A percentile compares a stretch with the other conserved stretches of the same genome.
phyloP scores from a whole-genome alignment of 139 green algal genomes.

The Mesotaenium endlicherianum region DNA sequence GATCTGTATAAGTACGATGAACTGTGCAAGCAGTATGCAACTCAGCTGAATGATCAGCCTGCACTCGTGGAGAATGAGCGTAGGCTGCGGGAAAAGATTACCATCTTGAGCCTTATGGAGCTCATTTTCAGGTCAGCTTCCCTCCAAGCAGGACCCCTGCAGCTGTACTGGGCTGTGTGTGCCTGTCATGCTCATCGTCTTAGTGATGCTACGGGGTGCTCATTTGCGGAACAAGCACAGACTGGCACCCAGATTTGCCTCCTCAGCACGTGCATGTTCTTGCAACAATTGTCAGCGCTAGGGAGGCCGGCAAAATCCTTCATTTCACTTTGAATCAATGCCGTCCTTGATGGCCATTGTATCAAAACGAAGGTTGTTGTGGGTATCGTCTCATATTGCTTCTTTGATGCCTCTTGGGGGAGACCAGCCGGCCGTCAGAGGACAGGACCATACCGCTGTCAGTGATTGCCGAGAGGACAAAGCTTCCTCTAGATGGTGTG shows the following conservation, averaged over 20 bases:
- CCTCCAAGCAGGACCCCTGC: too few species aligned
- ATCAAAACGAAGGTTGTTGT: too few species aligned
- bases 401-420: too few species aligned
- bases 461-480: slow-evolving; percentile 74
- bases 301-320: too few species aligned
- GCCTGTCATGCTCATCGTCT: too few species aligned
- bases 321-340: too few species aligned
- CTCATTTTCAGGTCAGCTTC: slow-evolving; percentile 63
- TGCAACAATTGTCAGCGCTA: too few species aligned
- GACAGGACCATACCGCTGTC: slow-evolving; percentile 72
- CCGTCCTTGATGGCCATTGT: background rate
- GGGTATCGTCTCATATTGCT: background rate
- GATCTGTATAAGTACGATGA: slow-evolving; percentile 88
- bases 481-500: slow-evolving; percentile 86
- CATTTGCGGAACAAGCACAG: too few species aligned
- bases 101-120: slow-evolving; percentile 74
- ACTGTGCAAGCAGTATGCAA: slow-evolving; percentile 76
- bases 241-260: too few species aligned
- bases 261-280: too few species aligned
- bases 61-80: slow-evolving; percentile 86
- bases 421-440: slow-evolving; percentile 78
- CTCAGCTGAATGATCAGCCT: slow-evolving; percentile 84
- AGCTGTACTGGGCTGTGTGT: too few species aligned
- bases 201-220: too few species aligned
- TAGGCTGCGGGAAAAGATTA: slow-evolving; percentile 92